Evolutionary conservation across 352 stramenopile species (phyloP).

Genomic region (Phytophthora meadii): DNA sequence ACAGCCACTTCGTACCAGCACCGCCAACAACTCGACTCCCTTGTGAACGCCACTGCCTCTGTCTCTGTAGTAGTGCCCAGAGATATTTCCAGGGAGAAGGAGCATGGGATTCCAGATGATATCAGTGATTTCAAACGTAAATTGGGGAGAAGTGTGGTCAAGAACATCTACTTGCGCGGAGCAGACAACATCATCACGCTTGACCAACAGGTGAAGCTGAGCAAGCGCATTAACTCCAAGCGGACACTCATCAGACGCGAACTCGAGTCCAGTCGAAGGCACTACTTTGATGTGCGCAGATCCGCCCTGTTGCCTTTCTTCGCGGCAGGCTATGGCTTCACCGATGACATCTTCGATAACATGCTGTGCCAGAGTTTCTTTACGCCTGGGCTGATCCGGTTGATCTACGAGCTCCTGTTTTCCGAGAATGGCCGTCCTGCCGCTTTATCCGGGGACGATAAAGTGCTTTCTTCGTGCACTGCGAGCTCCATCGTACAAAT

Average conservation of each 20-base stretch:
- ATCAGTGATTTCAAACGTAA: constrained; percentile 25
- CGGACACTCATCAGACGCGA: constrained; percentile 49
- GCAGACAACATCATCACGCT: constrained; percentile 46
- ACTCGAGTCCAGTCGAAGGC: constrained; percentile 46
- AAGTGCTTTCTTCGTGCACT: constrained; percentile 11
- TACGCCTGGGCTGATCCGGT: constrained; percentile 63
- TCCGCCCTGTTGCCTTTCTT: constrained; percentile 66
- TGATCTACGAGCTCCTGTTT: constrained; percentile 73
- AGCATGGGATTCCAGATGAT: constrained; percentile 16
- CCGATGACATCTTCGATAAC: constrained; percentile 76
- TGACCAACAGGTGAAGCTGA: constrained; percentile 45
- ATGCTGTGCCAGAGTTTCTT: constrained; percentile 80
- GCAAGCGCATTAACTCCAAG: constrained; percentile 48
- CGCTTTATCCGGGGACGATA: constrained; percentile 15
- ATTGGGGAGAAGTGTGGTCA: constrained; percentile 32
- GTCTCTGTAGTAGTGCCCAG: constrained; percentile 6
- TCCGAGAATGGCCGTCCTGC: constrained; percentile 54
- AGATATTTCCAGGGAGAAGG: constrained; percentile 14
- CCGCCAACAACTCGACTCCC: constrained; percentile 43
- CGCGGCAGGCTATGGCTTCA: constrained; percentile 66
- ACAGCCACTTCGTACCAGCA: constrained; percentile 43
- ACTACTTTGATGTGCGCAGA: constrained; percentile 54
- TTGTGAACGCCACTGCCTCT: constrained; percentile 19
- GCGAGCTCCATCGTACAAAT: constrained; percentile 67
- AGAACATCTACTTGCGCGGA: constrained; percentile 36